Conservation (phyloP, 1,284 basidiomycete genomes). For the Ceraceosorus guamensis region DNA sequence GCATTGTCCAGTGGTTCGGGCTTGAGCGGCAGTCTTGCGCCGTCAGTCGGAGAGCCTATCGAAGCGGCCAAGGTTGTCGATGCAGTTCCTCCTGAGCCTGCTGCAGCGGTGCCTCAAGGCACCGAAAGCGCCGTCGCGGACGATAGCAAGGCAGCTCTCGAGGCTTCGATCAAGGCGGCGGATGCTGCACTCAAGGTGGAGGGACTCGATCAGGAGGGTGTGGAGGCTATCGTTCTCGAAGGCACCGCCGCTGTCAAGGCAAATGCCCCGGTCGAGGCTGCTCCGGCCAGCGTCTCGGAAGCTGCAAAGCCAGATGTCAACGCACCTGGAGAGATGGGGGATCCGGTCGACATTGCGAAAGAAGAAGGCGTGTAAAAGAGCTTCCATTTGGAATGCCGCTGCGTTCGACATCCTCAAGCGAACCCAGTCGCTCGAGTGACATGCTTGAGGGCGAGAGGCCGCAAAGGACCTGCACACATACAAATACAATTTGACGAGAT, state of each 20-base stretch:
- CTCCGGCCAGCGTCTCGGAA: not conserved
- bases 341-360: not conserved
- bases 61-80: not conserved
- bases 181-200: no score
- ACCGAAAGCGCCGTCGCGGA: no score
- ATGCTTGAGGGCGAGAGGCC: no score
- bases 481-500: no score
- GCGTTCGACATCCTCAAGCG: no score
- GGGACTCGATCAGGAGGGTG: constrained; percentile 28
- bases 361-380: no score
- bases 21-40: not conserved
- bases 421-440: no score
- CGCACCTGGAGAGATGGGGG: not conserved
- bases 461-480: no score
- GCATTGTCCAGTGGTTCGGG: constrained; percentile 5
- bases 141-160: no score
- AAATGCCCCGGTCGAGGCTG: not conserved
- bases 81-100: constrained; percentile 3
- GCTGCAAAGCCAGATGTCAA: not conserved
- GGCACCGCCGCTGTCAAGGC: constrained; percentile 21
- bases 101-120: no score
- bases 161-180: no score
- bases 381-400: no score
- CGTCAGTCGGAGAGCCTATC: not conserved
- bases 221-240: constrained; percentile 30